Evolutionary conservation across 225 moss, liverwort and hornwort genomes (phyloP).

Genomic region (Pseudisothecium myosuroides): DNA sequence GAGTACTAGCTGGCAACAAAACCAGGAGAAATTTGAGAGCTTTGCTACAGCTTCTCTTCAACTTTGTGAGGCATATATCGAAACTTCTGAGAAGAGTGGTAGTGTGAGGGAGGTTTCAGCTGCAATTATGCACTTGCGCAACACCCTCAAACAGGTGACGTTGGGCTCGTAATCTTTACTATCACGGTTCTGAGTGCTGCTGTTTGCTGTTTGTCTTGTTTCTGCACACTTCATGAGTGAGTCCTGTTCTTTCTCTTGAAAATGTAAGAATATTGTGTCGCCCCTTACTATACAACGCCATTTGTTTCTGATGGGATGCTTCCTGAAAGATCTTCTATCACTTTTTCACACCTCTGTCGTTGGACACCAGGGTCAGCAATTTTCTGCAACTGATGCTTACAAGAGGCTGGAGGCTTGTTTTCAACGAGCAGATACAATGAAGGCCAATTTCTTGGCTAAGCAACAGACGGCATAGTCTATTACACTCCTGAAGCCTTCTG

Average conservation of each 20-base stretch:
- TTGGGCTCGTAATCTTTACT: background rate
- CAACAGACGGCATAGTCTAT: background rate
- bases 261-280: background rate
- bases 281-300: background rate
- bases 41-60: slow-evolving; percentile 71
- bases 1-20: slow-evolving; percentile 85
- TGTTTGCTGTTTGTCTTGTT: background rate
- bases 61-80: slow-evolving; percentile 70
- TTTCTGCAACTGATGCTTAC: slow-evolving; percentile 31
- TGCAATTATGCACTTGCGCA: slow-evolving; percentile 80
- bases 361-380: slow-evolving; percentile 47
- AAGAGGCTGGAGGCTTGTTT: slow-evolving; percentile 44
- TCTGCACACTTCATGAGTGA: background rate
- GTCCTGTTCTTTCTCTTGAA: background rate
- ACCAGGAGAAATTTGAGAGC: slow-evolving; percentile 44
- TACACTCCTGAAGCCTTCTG: background rate
- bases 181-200: background rate
- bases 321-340: background rate
- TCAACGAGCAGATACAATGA: slow-evolving; percentile 15
- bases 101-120: slow-evolving; percentile 62
- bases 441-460: slow-evolving; percentile 2
- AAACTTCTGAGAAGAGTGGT: slow-evolving; percentile 19
- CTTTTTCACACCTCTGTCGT: background rate
- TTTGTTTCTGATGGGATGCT: background rate
- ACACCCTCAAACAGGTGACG: slow-evolving; percentile 68